Conservation (phyloP, 2,329 filamentous ascomycete genomes). For the Neonectria sp. region DNA sequence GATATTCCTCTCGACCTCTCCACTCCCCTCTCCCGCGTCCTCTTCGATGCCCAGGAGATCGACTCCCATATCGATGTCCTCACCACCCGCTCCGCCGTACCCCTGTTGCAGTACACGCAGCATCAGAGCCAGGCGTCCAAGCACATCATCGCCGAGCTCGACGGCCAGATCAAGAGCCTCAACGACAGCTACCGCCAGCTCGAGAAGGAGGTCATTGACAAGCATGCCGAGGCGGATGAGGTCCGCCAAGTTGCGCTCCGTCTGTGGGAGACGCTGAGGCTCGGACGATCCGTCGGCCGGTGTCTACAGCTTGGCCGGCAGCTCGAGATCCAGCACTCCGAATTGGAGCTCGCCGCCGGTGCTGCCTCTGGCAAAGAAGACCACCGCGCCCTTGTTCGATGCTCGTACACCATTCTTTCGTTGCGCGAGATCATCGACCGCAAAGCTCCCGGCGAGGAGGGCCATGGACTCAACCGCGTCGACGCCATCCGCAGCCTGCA, state of each 20-base stretch:
- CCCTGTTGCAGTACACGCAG: constrained; percentile 84
- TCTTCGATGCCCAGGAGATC: constrained; percentile 97
- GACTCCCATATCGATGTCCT: constrained; percentile 95
- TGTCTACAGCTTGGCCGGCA: constrained; percentile 88
- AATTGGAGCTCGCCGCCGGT: constrained; percentile 60
- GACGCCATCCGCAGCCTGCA: constrained; percentile 80
- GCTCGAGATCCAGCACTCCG: constrained; percentile 87
- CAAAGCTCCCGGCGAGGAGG: constrained; percentile 80
- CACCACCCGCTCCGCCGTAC: constrained; percentile 86
- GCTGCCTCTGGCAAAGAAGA: constrained; percentile 72
- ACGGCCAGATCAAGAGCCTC: constrained; percentile 83
- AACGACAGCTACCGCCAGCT: constrained; percentile 89
- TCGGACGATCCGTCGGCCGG: constrained; percentile 83
- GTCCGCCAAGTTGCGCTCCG: constrained; percentile 83
- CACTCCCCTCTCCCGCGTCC: constrained; percentile 91
- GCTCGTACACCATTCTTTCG: constrained; percentile 83
- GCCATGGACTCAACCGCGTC: constrained; percentile 81
- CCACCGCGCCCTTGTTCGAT: constrained; percentile 84
- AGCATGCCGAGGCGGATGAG: constrained; percentile 89
- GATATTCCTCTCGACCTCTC: constrained; percentile 94
- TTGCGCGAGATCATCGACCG: constrained; percentile 81
- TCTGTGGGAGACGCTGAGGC: constrained; percentile 83
- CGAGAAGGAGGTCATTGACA: constrained; percentile 87
- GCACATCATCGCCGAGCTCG: constrained; percentile 81
- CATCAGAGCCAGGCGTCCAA: constrained; percentile 81